Percentiles rank a stretch among this genome's conserved stretches.
Conservation (phyloP, 1,139 yeast species). For the Blastobotrys illinoisensis region DNA sequence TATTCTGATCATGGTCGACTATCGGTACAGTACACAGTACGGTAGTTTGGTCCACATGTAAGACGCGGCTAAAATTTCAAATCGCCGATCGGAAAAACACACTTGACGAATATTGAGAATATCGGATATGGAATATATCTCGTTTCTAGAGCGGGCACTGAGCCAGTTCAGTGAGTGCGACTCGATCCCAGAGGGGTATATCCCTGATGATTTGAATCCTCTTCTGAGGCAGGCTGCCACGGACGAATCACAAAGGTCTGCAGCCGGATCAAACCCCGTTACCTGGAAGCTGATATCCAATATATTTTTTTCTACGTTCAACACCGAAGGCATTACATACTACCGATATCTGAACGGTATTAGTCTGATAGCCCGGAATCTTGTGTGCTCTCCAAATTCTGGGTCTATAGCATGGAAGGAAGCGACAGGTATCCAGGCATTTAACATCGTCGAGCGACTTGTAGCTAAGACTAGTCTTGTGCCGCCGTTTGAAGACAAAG, state of each 20-base stretch:
- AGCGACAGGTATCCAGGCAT: slow-evolving; percentile 7
- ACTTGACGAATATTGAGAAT: too few species aligned
- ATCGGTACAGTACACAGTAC: too few species aligned
- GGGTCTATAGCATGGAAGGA: slow-evolving; percentile 17
- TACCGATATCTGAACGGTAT: slow-evolving; percentile 20
- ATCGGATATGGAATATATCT: neutral
- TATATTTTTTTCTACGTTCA: neutral
- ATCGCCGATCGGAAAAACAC: neutral
- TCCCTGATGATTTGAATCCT: slow-evolving; percentile 10
- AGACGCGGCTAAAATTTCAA: neutral
- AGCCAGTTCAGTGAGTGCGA: slow-evolving; percentile 4
- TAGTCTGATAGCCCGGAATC: slow-evolving; percentile 20
- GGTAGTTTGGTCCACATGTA: too few species aligned
- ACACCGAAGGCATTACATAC: slow-evolving; percentile 1
- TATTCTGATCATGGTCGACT: neutral
- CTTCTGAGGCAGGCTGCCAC: slow-evolving; percentile 6
- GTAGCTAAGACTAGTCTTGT: neutral
- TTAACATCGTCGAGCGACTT: neutral
- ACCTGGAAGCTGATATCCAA: neutral
- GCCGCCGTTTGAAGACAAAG: slow-evolving; percentile 13
- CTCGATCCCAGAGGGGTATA: slow-evolving; percentile 7
- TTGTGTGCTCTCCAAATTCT: slow-evolving; percentile 19
- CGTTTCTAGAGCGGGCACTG: neutral
- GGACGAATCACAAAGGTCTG: slow-evolving; percentile 10
- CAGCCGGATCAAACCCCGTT: neutral